phyloP scores from a whole-genome alignment of 208 protist species.

The Leishmania gerbilli region DNA sequence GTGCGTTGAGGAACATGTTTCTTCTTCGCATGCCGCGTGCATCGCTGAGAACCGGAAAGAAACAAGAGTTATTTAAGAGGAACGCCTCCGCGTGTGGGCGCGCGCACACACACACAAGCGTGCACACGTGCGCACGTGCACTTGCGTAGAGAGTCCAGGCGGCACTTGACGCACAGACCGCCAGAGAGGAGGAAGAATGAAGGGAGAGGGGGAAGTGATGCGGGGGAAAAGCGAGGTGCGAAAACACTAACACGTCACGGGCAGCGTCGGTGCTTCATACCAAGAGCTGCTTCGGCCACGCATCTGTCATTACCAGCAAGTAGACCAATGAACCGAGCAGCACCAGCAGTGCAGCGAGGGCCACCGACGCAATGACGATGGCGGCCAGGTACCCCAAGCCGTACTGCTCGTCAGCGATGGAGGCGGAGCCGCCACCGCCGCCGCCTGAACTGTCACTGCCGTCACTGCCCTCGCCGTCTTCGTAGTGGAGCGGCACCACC shows the following conservation, averaged over 20 bases:
- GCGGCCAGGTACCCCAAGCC: conserved; percentile 13
- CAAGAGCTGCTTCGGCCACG: conserved; percentile 11
- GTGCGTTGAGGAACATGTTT: neutral
- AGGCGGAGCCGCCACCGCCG: neutral
- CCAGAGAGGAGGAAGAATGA: neutral
- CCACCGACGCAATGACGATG: conserved; percentile 5
- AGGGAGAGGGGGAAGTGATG: neutral
- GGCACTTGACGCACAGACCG: neutral
- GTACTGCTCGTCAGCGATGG: neutral
- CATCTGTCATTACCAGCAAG: neutral
- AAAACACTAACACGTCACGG: neutral
- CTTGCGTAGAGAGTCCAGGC: neutral
- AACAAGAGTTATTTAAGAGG: neutral
- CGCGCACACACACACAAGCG: too few species aligned
- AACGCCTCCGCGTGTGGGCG: neutral
- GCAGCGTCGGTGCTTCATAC: neutral
- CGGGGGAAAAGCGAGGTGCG: neutral
- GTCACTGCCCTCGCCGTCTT: neutral
- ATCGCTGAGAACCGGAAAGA: neutral
- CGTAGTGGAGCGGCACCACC: conserved; percentile 8
- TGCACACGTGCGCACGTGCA: neutral
- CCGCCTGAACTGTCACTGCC: neutral
- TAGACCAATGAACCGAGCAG: conserved; percentile 5
- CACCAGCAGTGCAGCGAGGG: conserved; percentile 15
- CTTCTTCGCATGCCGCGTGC: neutral